Conservation (phyloP, 23 red algal genomes). For the Gracilaria vermiculophylla region DNA sequence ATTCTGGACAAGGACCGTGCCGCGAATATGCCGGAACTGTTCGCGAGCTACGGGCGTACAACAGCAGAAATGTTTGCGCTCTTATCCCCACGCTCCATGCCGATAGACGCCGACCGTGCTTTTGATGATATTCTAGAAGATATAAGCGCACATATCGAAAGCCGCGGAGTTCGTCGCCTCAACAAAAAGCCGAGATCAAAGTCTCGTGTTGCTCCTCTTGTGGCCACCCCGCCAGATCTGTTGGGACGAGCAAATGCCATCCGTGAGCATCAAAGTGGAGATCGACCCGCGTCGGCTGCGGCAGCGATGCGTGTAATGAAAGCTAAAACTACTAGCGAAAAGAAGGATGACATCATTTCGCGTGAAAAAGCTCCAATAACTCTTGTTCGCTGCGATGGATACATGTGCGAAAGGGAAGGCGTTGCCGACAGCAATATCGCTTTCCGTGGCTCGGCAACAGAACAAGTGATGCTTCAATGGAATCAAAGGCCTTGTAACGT, state of each 20-base stretch:
- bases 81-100: slow-evolving; percentile 16
- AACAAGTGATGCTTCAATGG: slow-evolving; percentile 99
- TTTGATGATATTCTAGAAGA: slow-evolving; percentile 57
- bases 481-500: slow-evolving; percentile 82
- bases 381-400: slow-evolving; percentile 97
- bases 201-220: slow-evolving; percentile 15
- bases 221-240: slow-evolving; percentile 42
- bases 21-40: slow-evolving; percentile 36
- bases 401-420: slow-evolving; percentile 90
- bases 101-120: slow-evolving; percentile 57
- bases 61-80: slow-evolving; percentile 52
- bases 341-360: neutral
- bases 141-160: slow-evolving; percentile 27
- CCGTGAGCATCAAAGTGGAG: slow-evolving; percentile 8
- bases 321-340: neutral
- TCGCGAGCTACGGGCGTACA: slow-evolving; percentile 52
- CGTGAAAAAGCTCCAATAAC: slow-evolving; percentile 78
- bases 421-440: slow-evolving; percentile 87
- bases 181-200: neutral
- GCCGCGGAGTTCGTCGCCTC: slow-evolving; percentile 7
- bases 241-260: slow-evolving; percentile 21
- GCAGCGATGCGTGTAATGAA: slow-evolving; percentile 49
- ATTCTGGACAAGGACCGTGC: slow-evolving; percentile 60
- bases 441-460: slow-evolving; percentile 93
- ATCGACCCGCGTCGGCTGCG: slow-evolving; percentile 37